A percentile compares a stretch with the other conserved stretches of the same genome.
phyloP scores from a whole-genome alignment of 78 protist genomes.

The Acrasis kona region DNA sequence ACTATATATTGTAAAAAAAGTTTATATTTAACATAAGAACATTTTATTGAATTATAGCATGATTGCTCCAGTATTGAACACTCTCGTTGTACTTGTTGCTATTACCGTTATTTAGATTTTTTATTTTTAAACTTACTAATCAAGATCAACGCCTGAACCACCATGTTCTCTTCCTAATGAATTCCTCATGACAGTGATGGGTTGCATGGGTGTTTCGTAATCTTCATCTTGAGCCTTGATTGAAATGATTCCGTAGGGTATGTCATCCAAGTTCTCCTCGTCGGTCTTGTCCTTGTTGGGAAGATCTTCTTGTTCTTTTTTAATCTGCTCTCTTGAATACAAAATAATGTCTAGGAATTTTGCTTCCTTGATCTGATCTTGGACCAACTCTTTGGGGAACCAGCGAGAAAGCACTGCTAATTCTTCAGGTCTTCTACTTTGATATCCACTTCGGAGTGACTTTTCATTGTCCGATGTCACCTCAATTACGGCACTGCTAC shows the following conservation, averaged over 20 bases:
- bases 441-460: slow-evolving; percentile 17
- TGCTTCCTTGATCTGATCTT: slow-evolving; percentile 10
- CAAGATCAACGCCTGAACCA: slow-evolving; percentile 42
- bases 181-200: slow-evolving; percentile 58
- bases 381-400: not conserved
- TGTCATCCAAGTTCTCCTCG: not conserved
- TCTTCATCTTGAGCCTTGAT: slow-evolving; percentile 43
- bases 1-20: too few species aligned
- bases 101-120: too few species aligned
- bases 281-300: not conserved
- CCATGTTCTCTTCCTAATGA: slow-evolving; percentile 40
- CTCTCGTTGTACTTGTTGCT: not conserved
- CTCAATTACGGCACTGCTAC: not conserved
- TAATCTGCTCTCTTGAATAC: slow-evolving; percentile 32
- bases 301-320: slow-evolving; percentile 1
- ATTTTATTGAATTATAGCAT: too few species aligned
- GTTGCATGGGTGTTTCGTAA: slow-evolving; percentile 42
- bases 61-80: not conserved
- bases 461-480: slow-evolving; percentile 2
- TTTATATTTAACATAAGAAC: too few species aligned
- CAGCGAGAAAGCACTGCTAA: slow-evolving; percentile 27
- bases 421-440: slow-evolving; percentile 13
- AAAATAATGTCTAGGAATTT: slow-evolving; percentile 22
- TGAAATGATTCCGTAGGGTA: slow-evolving; percentile 45
- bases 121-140: too few species aligned